Evolutionary conservation across 179 eudicot species (phyloP).

Genomic region (Camellia oleifera): DNA sequence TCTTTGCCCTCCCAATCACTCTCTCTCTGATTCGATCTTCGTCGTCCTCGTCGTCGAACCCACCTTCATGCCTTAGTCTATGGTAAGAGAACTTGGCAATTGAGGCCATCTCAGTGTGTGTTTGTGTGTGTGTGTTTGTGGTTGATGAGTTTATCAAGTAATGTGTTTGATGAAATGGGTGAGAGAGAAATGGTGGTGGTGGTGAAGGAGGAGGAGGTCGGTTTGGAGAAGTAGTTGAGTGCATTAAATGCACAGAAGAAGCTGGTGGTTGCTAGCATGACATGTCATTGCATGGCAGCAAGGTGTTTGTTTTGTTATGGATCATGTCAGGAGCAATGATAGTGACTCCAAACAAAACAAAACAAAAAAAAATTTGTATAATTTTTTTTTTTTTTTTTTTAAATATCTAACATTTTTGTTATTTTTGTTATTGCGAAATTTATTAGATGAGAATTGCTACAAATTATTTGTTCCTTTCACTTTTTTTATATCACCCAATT

Average conservation of each 20-base stretch:
- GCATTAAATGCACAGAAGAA: slow-evolving; percentile 4
- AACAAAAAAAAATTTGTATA: too few relatives aligned
- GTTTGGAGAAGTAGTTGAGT: slow-evolving; percentile 15
- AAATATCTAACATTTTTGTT: too few relatives aligned
- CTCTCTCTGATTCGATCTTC: slow-evolving; percentile 19
- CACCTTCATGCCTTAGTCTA: slow-evolving; percentile 48
- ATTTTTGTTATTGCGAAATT: too few relatives aligned
- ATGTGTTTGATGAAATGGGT: background rate
- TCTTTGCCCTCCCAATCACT: slow-evolving; percentile 26
- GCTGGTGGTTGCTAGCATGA: background rate
- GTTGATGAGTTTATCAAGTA: background rate
- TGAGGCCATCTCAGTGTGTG: slow-evolving; percentile 18
- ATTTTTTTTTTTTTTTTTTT: too few relatives aligned
- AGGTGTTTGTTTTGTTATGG: background rate
- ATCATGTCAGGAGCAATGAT: background rate
- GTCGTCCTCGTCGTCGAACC: slow-evolving; percentile 30
- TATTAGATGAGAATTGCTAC: too few relatives aligned
- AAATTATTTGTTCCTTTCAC: too few relatives aligned
- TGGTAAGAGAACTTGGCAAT: slow-evolving; percentile 47
- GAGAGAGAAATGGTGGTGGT: background rate
- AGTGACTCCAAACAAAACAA: too few relatives aligned
- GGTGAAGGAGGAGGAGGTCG: background rate
- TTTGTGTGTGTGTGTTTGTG: background rate
- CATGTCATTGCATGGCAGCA: background rate
- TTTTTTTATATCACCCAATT: too few relatives aligned